phyloP scores from a whole-genome alignment of 2,329 filamentous ascomycete genomes.

The Annulohypoxylon truncatum region DNA sequence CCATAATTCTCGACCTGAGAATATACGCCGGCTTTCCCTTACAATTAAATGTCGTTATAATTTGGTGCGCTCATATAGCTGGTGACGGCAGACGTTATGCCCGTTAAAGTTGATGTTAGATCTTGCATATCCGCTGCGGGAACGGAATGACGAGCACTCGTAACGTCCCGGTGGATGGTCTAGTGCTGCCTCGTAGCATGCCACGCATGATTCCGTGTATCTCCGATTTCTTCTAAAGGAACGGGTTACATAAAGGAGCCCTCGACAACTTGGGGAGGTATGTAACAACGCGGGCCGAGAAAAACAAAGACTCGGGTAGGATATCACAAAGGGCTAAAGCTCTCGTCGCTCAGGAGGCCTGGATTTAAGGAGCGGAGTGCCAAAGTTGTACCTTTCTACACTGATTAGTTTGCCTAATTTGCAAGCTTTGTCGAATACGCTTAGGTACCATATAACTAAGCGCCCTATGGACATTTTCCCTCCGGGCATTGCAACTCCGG shows the following conservation, averaged over 20 bases:
- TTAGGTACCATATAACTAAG: conserved; percentile 17
- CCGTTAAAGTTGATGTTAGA: no score
- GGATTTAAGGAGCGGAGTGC: background rate
- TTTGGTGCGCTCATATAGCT: background rate
- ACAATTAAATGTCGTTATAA: background rate
- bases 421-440: conserved; percentile 18
- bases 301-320: background rate
- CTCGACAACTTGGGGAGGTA: background rate
- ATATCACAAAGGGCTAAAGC: background rate
- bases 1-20: background rate
- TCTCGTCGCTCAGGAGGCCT: background rate
- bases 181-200: background rate
- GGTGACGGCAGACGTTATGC: no score
- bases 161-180: background rate
- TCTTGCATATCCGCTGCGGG: background rate
- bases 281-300: background rate
- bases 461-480: conserved; percentile 10
- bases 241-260: background rate
- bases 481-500: background rate
- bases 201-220: background rate
- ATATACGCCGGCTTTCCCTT: background rate
- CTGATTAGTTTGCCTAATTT: background rate
- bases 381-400: background rate
- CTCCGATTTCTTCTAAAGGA: background rate
- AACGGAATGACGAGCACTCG: background rate